phyloP scores from a whole-genome alignment of 306 rosid species.

The Sphenostylis stenocarpa region DNA sequence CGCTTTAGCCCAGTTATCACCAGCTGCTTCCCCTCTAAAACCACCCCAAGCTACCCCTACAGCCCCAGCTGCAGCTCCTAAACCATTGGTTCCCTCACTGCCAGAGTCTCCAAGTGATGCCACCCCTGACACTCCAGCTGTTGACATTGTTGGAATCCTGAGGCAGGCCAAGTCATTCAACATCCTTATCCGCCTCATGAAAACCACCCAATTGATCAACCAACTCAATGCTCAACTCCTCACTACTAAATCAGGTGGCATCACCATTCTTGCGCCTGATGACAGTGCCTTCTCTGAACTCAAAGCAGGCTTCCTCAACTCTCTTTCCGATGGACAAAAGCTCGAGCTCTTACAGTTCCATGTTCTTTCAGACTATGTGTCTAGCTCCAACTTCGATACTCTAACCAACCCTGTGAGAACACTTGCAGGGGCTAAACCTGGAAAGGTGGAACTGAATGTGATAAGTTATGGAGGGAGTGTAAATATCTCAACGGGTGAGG shows the following conservation, averaged over 20 bases:
- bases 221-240: conserved; percentile 61
- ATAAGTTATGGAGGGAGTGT: conserved; percentile 61
- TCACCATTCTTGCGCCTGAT: conserved; percentile 57
- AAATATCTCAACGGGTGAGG: conserved; percentile 59
- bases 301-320: conserved; percentile 64
- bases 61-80: conserved; percentile 26
- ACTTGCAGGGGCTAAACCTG: conserved; percentile 55
- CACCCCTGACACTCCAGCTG: conserved; percentile 37
- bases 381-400: conserved; percentile 61
- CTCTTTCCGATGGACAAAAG: conserved; percentile 53
- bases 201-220: conserved; percentile 59
- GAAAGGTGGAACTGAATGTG: conserved; percentile 57
- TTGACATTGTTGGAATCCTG: conserved; percentile 49
- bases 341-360: conserved; percentile 64
- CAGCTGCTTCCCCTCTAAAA: conserved; percentile 45
- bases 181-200: conserved; percentile 54
- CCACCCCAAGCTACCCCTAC: conserved; percentile 24
- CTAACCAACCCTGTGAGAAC: conserved; percentile 65
- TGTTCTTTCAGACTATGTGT: conserved; percentile 47
- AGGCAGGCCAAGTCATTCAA: conserved; percentile 55
- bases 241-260: conserved; percentile 45
- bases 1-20: conserved; percentile 40
- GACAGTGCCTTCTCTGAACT: conserved; percentile 58
- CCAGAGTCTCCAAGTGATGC: conserved; percentile 41
- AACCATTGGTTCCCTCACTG: conserved; percentile 43